Percentiles rank a stretch among this genome's conserved stretches.
Conservation (phyloP, 345 rosid genomes). For the Ceriops decandra region DNA sequence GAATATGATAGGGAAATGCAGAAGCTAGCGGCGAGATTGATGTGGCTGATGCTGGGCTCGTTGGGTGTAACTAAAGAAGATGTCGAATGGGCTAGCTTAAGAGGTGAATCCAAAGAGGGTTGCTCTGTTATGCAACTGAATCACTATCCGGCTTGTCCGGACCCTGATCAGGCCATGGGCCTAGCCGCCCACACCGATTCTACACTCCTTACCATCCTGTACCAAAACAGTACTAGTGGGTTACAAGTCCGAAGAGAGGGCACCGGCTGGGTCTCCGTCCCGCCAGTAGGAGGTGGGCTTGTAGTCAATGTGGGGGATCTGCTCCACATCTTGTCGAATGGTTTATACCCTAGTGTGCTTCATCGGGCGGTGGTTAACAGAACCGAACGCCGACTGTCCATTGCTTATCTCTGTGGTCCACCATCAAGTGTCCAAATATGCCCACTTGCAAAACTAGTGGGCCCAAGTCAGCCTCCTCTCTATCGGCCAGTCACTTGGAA, state of each 20-base stretch:
- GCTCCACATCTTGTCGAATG: slow-evolving; percentile 82
- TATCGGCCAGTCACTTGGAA: slow-evolving; percentile 77
- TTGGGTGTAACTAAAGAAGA: slow-evolving; percentile 54
- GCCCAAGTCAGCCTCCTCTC: slow-evolving; percentile 57
- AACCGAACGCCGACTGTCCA: slow-evolving; percentile 41
- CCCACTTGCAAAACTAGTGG: slow-evolving; percentile 49
- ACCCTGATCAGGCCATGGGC: slow-evolving; percentile 92
- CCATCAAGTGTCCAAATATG: slow-evolving; percentile 48
- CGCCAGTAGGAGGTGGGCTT: slow-evolving; percentile 54
- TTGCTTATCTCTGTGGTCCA: slow-evolving; percentile 79
- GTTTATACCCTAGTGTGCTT: slow-evolving; percentile 62
- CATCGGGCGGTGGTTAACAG: slow-evolving; percentile 84
- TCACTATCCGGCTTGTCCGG: slow-evolving; percentile 82
- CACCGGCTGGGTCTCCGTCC: slow-evolving; percentile 67
- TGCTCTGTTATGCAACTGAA: slow-evolving; percentile 64
- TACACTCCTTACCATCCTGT: slow-evolving; percentile 66
- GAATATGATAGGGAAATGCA: slow-evolving; percentile 67
- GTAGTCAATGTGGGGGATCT: slow-evolving; percentile 80
- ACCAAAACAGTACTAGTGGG: slow-evolving; percentile 66
- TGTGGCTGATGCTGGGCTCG: slow-evolving; percentile 68
- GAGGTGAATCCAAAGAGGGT: slow-evolving; percentile 15
- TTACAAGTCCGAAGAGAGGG: slow-evolving; percentile 63
- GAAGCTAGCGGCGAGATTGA: slow-evolving; percentile 53
- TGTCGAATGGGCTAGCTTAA: slow-evolving; percentile 62
- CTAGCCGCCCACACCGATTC: slow-evolving; percentile 89